These are phyloP conservation scores for Claviceps paspali DNA, from an alignment of 2,329 filamentous ascomycete species.

Conservation along the genomic window DNA sequence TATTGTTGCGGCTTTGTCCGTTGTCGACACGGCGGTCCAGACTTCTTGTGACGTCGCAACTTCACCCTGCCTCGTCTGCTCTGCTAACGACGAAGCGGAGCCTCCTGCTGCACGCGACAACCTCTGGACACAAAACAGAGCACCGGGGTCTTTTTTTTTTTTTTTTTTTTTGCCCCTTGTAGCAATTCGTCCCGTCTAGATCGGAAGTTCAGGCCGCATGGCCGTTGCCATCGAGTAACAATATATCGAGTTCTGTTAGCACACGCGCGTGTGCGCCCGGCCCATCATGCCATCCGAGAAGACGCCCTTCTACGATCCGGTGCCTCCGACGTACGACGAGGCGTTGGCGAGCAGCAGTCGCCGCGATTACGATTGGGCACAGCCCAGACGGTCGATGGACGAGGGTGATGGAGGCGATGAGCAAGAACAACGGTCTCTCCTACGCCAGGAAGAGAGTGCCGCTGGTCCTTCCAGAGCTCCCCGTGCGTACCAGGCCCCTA, in stretches of 20 bases:
- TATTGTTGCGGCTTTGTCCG: not conserved
- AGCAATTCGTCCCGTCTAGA: not conserved
- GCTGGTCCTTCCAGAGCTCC: conserved; percentile 27
- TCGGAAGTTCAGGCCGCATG: not conserved
- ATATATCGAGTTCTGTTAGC: not conserved
- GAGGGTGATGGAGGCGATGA: conserved; percentile 53
- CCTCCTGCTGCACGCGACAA: not conserved
- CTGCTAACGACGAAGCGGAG: not conserved
- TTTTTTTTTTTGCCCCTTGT: too few relatives aligned
- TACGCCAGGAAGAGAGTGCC: conserved; percentile 36
- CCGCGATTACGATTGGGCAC: conserved; percentile 17
- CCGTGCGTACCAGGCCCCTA: conserved; percentile 59
- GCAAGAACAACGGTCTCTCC: conserved; percentile 62
- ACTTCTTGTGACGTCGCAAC: not conserved
- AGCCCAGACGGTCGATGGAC: conserved; percentile 22
- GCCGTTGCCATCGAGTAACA: not conserved
- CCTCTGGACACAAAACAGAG: not conserved
- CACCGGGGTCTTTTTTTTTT: not conserved
- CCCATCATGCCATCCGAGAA: conserved; percentile 23
- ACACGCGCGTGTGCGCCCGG: not conserved
- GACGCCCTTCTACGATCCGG: conserved; percentile 26
- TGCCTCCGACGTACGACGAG: conserved; percentile 28
- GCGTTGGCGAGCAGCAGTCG: conserved; percentile 22
- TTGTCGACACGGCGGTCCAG: not conserved
- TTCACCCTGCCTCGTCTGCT: not conserved